Evolutionary conservation across 192 early-diverging fungal species (phyloP), one percentile per base, ranked within the genome.

Genomic region (Diversispora eburnea): DNA sequence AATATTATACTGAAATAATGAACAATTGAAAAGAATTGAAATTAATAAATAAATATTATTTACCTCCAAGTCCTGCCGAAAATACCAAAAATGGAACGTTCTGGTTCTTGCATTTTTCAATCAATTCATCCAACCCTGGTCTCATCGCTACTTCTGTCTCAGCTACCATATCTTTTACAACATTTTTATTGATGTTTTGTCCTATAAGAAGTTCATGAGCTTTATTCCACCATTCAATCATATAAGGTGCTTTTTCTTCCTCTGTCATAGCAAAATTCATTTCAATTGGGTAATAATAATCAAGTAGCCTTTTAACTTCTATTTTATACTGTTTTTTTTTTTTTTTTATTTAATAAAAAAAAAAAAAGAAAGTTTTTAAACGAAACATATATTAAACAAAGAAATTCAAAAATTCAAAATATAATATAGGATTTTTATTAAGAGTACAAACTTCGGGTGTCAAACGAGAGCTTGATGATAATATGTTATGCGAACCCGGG

Each of bases 241-340:
- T 93, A 10, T 84, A 80, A n/a, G 81, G 80, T 15, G 82, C 73
- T 76, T 91, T 92, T 59, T 89, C 84, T 43, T 86, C 80, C 48
- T 71, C 60, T 52, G 83, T 72, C 47, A 90, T 45, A 0, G 49
- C 70, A 20, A 77, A 75, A 15, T 78, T 73, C 19, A 93, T 84
- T 75, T 93, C 91, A 51, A 93, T 88, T 5, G 91, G 89, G 75
- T 90, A 91, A 76, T 88, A 93, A n/a, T 85, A 84, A 39, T 87
- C 77, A 71, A 82, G 86, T 10, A 91, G 74, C 13, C 55, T 77
- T 4, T 85, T 70, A 2, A 81, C 77, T 67, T 81, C 75, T 15
- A 25, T 63, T 39, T 79, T 84, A 75, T 83, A 89, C 85, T 88
- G 39, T 4, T 41, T n/a, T 56, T 19, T 20, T 46, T n/a, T 5